Evolutionary conservation across 2,329 filamentous ascomycete genomes (phyloP), one percentile per base, ranked within the genome.

Genomic region (Cadophora luteo-olivacea): DNA sequence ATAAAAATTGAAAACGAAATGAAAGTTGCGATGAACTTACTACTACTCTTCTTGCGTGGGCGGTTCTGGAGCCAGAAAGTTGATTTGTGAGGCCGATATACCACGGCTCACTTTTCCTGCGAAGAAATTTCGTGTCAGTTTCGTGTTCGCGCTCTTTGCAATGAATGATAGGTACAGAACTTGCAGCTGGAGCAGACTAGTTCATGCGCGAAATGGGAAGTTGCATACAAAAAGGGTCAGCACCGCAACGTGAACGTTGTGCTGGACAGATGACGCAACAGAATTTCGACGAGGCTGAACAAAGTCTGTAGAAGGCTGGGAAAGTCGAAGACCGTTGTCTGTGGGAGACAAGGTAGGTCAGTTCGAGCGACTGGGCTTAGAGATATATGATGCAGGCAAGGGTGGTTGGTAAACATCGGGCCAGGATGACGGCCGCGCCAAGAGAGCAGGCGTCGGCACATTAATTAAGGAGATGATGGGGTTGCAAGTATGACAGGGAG

Each of bases 341-440:
- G 67, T 70, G 69, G 67, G 70, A 69, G 72, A 74, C 75, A 67
- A 75, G 75, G 74, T 70, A 71, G 68, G 67, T 68, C 62, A 72
- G 68, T 61, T 69, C 64, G 69, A 69, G 72, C 69, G 63, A 69
- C 70, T 72, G 73, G 74, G 74, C 72, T 72, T 70, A 65, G 66
- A 72, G 72, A 72, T 70, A 74, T 76, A 75, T 72, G 74, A 75
- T 77, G 75, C 73, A 74, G 72, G 73, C 74, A 76, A 74, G 75
- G 75, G 72, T 75, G 70, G 69, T 74, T 72, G 73, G 75, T 74
- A 71, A 73, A 75, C 67, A 71, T 65, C 41, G 48, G 38, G 64
- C 64, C 64, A 69, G 65, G 71, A 66, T 49, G 22, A 24, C 25
- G 49, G 61, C 24, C 29, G 48, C 52, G 51, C 60, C 57, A 67